phyloP scores from a whole-genome alignment of 805 yeast species.

The Pichia californica region DNA sequence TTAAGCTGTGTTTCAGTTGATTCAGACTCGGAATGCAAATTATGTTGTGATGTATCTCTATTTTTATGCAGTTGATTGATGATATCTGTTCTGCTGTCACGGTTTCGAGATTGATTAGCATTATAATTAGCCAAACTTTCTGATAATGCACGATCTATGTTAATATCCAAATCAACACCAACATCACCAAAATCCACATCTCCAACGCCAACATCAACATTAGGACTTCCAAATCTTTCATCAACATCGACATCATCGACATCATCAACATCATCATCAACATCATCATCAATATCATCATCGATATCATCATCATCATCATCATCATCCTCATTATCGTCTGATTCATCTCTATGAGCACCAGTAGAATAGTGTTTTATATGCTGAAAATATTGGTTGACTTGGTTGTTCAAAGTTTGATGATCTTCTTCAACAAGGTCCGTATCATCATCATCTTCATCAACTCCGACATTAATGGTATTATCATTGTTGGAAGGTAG shows the following conservation, averaged over 20 bases:
- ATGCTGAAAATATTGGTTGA: constrained; percentile 20
- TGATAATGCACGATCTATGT: constrained; percentile 3
- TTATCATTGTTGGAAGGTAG: neutral
- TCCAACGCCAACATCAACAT: neutral
- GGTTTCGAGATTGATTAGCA: neutral
- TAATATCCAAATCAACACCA: constrained; percentile 1
- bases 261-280: neutral
- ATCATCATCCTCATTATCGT: neutral
- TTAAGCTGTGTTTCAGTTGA: no score
- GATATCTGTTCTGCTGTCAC: neutral
- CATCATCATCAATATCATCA: neutral
- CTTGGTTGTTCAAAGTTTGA: constrained; percentile 22
- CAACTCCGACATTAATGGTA: neutral
- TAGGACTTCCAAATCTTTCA: neutral
- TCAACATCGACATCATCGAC: neutral
- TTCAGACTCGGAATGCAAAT: no score
- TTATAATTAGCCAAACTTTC: constrained; percentile 5
- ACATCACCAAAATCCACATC: neutral
- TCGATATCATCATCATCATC: neutral
- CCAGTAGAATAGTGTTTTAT: constrained; percentile 7
- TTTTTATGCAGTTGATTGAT: no score
- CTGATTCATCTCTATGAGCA: neutral
- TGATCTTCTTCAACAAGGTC: constrained; percentile 17
- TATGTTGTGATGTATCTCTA: no score
- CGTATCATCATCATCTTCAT: neutral